These are phyloP conservation scores for Mallotus repandus DNA, from an alignment of 441 rosid genomes.

Conservation along the genomic window DNA sequence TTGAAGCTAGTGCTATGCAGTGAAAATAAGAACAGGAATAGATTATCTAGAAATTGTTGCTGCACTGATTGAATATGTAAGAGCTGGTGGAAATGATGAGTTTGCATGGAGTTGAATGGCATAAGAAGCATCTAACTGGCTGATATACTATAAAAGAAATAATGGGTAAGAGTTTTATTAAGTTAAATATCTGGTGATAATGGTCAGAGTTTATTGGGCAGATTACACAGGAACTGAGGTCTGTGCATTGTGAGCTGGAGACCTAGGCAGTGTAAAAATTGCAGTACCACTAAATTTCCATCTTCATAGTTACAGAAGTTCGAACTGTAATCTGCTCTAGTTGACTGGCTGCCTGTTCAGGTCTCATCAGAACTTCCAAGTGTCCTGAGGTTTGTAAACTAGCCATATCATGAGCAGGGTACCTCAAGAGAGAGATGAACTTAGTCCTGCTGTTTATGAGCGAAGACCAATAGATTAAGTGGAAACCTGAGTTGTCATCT, in stretches of 20 bases:
- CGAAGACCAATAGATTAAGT: neutral
- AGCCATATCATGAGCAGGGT: neutral
- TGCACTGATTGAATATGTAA: neutral
- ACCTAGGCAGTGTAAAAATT: neutral
- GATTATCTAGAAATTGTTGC: neutral
- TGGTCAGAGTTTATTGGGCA: neutral
- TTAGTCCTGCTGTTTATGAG: neutral
- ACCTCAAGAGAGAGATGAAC: neutral
- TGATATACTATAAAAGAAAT: neutral
- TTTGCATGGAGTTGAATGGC: neutral
- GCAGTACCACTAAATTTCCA: neutral
- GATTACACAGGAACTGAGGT: too few relatives aligned
- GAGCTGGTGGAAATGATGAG: neutral
- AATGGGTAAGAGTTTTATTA: neutral
- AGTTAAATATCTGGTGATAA: constrained; percentile 1
- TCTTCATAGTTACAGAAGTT: neutral
- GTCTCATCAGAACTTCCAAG: neutral
- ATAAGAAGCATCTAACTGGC: neutral
- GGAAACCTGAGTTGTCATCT: neutral
- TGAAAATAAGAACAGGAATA: neutral
- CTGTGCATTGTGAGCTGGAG: neutral
- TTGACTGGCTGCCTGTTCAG: neutral
- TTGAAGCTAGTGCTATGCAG: neutral
- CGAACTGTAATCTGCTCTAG: neutral
- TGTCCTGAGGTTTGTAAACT: neutral